Conservation (phyloP, 148 eudicot species). For the Amaranthus palmeri region DNA sequence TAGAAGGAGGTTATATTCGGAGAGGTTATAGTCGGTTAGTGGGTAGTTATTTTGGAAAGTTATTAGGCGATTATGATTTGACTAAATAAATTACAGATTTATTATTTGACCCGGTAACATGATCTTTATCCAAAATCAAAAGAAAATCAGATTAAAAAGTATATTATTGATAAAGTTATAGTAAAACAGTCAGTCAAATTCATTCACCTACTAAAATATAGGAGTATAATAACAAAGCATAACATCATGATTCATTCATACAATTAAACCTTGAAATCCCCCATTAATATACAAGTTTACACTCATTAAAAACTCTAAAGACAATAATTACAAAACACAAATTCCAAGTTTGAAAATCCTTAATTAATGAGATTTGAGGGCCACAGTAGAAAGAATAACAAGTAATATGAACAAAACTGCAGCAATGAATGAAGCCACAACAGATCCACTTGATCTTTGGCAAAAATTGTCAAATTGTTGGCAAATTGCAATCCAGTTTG, state of each 20-base stretch:
- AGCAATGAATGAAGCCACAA: slow-evolving; percentile 56
- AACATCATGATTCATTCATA: neutral
- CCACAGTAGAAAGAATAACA: slow-evolving; percentile 44
- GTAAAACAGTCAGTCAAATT: neutral
- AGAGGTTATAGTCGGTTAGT: too few relatives aligned
- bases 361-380: slow-evolving; percentile 31
- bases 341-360: neutral
- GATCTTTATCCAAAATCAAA: too few relatives aligned
- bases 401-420: slow-evolving; percentile 40
- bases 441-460: slow-evolving; percentile 55
- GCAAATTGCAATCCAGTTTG: slow-evolving; percentile 77
- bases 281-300: slow-evolving; percentile 11
- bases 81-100: too few relatives aligned
- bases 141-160: too few relatives aligned
- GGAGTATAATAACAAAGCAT: neutral
- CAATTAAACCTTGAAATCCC: slow-evolving; percentile 5
- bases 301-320: slow-evolving; percentile 10
- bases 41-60: too few relatives aligned
- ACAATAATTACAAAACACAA: neutral
- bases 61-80: too few relatives aligned
- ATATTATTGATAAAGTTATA: too few relatives aligned
- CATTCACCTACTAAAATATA: neutral
- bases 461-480: slow-evolving; percentile 69
- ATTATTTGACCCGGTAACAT: too few relatives aligned
- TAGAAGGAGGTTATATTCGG: too few relatives aligned